These are phyloP conservation scores for Pilasporangium apinafurcum DNA, from an alignment of 352 stramenopile species.

Conservation along the genomic window DNA sequence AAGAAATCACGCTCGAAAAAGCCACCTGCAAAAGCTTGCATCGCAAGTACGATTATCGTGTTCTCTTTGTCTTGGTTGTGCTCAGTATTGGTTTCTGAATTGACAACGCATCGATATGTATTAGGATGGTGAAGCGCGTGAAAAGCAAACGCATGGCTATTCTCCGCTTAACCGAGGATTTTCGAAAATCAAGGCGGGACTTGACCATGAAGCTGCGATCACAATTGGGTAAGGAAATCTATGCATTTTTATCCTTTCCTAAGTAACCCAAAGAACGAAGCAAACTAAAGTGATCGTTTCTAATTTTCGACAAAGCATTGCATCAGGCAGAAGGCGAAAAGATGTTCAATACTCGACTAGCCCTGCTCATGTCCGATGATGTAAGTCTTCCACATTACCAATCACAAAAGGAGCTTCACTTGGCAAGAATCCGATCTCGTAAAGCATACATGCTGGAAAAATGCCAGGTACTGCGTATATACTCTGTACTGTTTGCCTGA, in stretches of 20 bases:
- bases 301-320: conserved; percentile 21
- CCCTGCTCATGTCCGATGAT: conserved; percentile 47
- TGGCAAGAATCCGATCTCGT: conserved; percentile 45
- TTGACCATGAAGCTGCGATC: conserved; percentile 45
- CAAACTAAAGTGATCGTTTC: too few species aligned
- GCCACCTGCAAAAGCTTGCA: conserved; percentile 45
- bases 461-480: conserved; percentile 30
- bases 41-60: conserved; percentile 36
- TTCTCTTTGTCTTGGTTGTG: background rate
- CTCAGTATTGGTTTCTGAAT: background rate
- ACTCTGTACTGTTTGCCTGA: too few species aligned
- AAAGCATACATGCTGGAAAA: conserved; percentile 54
- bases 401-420: conserved; percentile 43
- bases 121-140: conserved; percentile 51
- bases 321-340: conserved; percentile 56
- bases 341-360: conserved; percentile 49
- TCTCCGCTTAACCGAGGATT: conserved; percentile 34
- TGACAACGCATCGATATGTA: background rate
- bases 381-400: conserved; percentile 42
- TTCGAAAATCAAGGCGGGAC: conserved; percentile 26
- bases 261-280: too few species aligned
- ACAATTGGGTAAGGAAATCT: conserved; percentile 23
- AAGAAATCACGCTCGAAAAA: conserved; percentile 51
- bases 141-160: conserved; percentile 41
- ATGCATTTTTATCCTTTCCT: background rate